These are phyloP conservation scores for Polytrichum commune DNA, from an alignment of 225 moss, liverwort and hornwort species.

Conservation along the genomic window DNA sequence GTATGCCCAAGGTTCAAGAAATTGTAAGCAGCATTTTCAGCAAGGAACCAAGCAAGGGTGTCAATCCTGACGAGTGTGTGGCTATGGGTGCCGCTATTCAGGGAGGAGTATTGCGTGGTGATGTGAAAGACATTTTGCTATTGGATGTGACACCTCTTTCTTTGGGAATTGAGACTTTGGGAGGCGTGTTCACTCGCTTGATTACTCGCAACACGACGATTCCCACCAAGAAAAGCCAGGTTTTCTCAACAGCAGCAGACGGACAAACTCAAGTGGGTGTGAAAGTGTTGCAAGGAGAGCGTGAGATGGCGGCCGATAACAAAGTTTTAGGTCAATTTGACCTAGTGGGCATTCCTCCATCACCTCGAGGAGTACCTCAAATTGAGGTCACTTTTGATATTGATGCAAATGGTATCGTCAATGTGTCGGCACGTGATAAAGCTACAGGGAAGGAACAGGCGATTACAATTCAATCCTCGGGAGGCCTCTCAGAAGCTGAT, in stretches of 20 bases:
- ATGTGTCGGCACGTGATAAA: constrained; percentile 82
- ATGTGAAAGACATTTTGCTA: constrained; percentile 90
- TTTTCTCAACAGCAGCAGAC: constrained; percentile 89
- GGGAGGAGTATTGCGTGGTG: constrained; percentile 85
- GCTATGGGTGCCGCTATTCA: constrained; percentile 97
- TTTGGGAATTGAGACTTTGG: constrained; percentile 81
- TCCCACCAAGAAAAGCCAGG: constrained; percentile 95
- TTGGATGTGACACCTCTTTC: constrained; percentile 90
- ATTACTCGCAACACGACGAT: constrained; percentile 91
- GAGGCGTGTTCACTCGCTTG: constrained; percentile 86
- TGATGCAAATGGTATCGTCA: constrained; percentile 91
- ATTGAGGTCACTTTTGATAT: constrained; percentile 95
- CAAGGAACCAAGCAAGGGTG: constrained; percentile 88
- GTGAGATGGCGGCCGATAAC: constrained; percentile 88
- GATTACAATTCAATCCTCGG: constrained; percentile 91
- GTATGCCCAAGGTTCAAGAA: constrained; percentile 93
- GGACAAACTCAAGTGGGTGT: constrained; percentile 88
- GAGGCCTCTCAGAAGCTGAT: constrained; percentile 77
- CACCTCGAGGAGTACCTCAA: constrained; percentile 80
- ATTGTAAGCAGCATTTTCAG: constrained; percentile 71
- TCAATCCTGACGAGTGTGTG: constrained; percentile 91
- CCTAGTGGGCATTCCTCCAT: constrained; percentile 82
- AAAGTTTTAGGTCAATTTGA: constrained; percentile 86
- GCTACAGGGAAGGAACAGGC: constrained; percentile 87
- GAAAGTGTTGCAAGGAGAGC: constrained; percentile 91